These are phyloP conservation scores for Fraxinus anomala DNA, from an alignment of 257 asterid genomes.

Conservation along the genomic window DNA sequence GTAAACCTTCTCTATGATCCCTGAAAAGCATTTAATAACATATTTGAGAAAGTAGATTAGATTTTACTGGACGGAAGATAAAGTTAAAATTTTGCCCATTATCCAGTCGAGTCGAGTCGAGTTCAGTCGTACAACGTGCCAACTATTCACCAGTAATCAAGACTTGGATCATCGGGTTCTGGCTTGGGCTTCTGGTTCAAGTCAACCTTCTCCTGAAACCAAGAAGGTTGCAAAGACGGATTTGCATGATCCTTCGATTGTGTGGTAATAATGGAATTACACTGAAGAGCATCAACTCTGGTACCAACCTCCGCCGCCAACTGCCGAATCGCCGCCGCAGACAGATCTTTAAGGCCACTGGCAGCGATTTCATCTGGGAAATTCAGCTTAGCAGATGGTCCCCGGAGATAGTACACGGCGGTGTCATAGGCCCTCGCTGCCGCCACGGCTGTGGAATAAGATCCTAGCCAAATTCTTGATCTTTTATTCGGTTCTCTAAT, in stretches of 20 bases:
- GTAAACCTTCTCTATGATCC: slow-evolving; percentile 22
- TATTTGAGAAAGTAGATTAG: background rate
- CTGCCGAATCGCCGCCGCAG: slow-evolving; percentile 52
- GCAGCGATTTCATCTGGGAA: slow-evolving; percentile 39
- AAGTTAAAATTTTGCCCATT: no score
- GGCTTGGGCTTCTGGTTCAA: slow-evolving; percentile 12
- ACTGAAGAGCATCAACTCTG: slow-evolving; percentile 55
- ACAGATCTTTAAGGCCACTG: slow-evolving; percentile 33
- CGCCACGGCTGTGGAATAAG: slow-evolving; percentile 52
- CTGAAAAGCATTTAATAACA: no score
- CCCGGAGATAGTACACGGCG: slow-evolving; percentile 52
- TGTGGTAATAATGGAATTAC: background rate
- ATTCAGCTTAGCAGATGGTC: slow-evolving; percentile 51
- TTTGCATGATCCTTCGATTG: slow-evolving; percentile 8
- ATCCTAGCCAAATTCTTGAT: slow-evolving; percentile 57
- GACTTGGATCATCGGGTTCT: background rate
- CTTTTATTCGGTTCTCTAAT: slow-evolving; percentile 58
- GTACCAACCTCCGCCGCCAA: slow-evolving; percentile 57
- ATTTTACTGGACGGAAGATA: background rate
- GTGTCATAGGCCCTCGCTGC: slow-evolving; percentile 62
- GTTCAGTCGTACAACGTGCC: background rate
- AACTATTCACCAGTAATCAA: background rate
- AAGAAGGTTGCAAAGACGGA: slow-evolving; percentile 38
- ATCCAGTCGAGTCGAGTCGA: no score
- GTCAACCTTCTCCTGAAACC: slow-evolving; percentile 48